A percentile compares a stretch with the other conserved stretches of the same genome.
These are phyloP conservation scores for Wickerhamomyces alni DNA, from an alignment of 805 yeast species.

Conservation along the genomic window DNA sequence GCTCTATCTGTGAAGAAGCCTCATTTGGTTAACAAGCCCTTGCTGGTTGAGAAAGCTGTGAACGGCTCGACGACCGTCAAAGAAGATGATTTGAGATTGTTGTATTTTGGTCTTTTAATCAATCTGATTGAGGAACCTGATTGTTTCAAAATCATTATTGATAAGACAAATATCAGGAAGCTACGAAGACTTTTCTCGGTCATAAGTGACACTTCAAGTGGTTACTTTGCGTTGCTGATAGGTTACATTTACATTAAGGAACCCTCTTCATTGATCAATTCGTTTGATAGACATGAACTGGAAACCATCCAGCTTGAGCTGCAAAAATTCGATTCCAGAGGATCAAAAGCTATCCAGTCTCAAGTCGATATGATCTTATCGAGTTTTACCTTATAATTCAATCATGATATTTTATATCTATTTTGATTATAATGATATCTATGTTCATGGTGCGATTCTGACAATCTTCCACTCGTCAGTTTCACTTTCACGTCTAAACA, in stretches of 20 bases:
- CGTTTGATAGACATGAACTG: conserved; percentile 14
- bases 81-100: conserved; percentile 10
- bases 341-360: conserved; percentile 5
- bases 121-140: conserved; percentile 12
- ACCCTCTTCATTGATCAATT: background rate
- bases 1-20: conserved; percentile 11
- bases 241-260: conserved; percentile 10
- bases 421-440: no score
- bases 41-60: conserved; percentile 1
- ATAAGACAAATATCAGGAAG: background rate
- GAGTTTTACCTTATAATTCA: background rate
- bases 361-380: conserved; percentile 8
- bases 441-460: conserved; percentile 71
- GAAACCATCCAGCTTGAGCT: conserved; percentile 9
- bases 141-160: conserved; percentile 1
- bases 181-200: conserved; percentile 9
- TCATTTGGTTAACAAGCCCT: background rate
- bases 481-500: conserved; percentile 52
- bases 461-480: conserved; percentile 53
- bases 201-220: conserved; percentile 2
- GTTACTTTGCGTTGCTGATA: conserved; percentile 15
- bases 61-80: background rate
- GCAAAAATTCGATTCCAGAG: conserved; percentile 12
- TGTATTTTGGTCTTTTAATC: conserved; percentile 18
- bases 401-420: background rate